Evolutionary conservation across 1,139 yeast species (phyloP).

Genomic region (Yamadazyma sp.): DNA sequence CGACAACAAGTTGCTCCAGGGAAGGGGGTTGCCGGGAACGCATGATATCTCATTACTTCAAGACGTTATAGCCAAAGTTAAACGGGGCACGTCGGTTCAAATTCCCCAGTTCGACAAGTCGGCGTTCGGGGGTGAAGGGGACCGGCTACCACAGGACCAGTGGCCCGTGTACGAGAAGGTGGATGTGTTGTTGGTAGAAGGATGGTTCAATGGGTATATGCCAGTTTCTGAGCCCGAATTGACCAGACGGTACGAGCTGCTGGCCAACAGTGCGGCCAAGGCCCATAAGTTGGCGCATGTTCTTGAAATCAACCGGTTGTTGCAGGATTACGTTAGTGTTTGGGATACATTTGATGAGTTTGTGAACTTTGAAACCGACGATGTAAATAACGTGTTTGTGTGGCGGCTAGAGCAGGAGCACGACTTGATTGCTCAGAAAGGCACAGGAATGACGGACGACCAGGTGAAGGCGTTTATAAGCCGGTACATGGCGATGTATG

Average conservation of each 20-base stretch:
- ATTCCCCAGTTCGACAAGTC: slow-evolving; percentile 84
- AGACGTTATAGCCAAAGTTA: slow-evolving; percentile 10
- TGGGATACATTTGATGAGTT: slow-evolving; percentile 64
- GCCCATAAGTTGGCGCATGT: slow-evolving; percentile 27
- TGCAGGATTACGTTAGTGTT: slow-evolving; percentile 50
- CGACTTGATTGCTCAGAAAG: slow-evolving; percentile 50
- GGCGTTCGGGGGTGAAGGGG: slow-evolving; percentile 73
- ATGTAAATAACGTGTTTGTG: slow-evolving; percentile 60
- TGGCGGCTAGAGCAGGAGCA: slow-evolving; percentile 93
- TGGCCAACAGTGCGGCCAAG: slow-evolving; percentile 22
- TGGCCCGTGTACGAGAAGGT: slow-evolving; percentile 38
- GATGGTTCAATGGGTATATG: slow-evolving; percentile 88
- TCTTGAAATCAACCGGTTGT: slow-evolving; percentile 47
- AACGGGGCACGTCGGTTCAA: slow-evolving; percentile 21
- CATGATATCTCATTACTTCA: slow-evolving; percentile 57
- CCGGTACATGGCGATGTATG: slow-evolving; percentile 85
- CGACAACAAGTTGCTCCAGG: slow-evolving; percentile 59
- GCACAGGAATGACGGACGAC: slow-evolving; percentile 77
- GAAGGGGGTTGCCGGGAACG: slow-evolving; percentile 93
- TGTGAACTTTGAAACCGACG: slow-evolving; percentile 57
- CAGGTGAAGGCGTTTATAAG: slow-evolving; percentile 69
- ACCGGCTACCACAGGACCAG: slow-evolving; percentile 44
- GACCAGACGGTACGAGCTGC: slow-evolving; percentile 20
- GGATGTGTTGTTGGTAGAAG: slow-evolving; percentile 79
- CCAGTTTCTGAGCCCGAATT: slow-evolving; percentile 34